A percentile compares a stretch with the other conserved stretches of the same genome.
phyloP scores from a whole-genome alignment of 192 early-diverging fungal genomes.

The Pecoramyces ruminantium region DNA sequence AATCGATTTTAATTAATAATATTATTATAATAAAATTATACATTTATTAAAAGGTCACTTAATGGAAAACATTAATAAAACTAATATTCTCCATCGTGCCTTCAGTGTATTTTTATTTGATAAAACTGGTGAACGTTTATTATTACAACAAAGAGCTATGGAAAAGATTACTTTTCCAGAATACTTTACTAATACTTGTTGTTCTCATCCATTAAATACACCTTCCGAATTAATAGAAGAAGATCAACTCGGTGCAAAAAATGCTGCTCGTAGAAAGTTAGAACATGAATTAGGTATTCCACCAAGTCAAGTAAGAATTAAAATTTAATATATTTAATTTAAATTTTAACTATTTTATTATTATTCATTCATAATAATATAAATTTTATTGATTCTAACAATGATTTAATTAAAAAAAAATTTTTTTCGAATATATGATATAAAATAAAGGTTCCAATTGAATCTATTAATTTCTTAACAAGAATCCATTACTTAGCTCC shows the following conservation, averaged over 20 bases:
- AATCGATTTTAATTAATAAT: not conserved
- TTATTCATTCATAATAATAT: conserved; percentile 4
- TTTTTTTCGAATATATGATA: no score
- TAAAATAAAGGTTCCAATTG: conserved; percentile 60
- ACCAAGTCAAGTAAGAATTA: not conserved
- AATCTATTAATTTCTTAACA: conserved; percentile 76
- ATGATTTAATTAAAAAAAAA: no score
- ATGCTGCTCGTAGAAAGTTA: conserved; percentile 84
- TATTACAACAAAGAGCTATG: conserved; percentile 83
- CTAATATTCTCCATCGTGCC: conserved; percentile 79
- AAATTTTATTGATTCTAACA: no score
- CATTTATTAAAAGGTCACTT: conserved; percentile 54
- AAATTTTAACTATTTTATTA: not conserved
- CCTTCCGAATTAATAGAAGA: conserved; percentile 59
- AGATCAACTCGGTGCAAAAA: conserved; percentile 62
- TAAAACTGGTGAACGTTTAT: conserved; percentile 49
- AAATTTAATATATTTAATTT: no score
- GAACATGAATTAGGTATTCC: conserved; percentile 89
- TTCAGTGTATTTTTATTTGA: conserved; percentile 95
- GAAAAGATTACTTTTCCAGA: conserved; percentile 99
- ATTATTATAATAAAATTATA: not conserved
- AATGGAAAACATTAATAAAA: conserved; percentile 77
- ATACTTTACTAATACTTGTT: conserved; percentile 96
- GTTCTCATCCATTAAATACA: conserved; percentile 83
- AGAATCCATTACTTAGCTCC: conserved; percentile 90